phyloP scores from a whole-genome alignment of 768 basidiomycete genomes.

The Melanogaster broomeanus region DNA sequence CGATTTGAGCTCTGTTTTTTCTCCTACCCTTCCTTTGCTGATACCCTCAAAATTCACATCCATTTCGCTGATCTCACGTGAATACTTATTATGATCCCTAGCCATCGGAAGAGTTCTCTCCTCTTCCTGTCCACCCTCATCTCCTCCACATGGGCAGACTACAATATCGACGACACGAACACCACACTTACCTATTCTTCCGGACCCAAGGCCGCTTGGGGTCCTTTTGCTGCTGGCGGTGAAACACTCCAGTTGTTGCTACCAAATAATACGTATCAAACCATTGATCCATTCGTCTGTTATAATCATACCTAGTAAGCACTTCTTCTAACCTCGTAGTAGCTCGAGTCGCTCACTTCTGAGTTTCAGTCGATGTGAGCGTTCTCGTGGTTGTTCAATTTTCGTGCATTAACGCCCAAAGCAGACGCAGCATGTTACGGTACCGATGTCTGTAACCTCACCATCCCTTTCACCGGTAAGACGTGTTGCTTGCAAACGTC shows the following conservation, averaged over 20 bases:
- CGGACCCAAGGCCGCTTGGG: constrained; percentile 27
- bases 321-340: neutral
- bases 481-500: neutral
- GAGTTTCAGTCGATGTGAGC: constrained; percentile 20
- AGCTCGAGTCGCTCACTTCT: constrained; percentile 1
- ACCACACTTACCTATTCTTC: constrained; percentile 21
- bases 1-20: too few species aligned
- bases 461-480: constrained; percentile 25
- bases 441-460: constrained; percentile 16
- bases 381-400: neutral
- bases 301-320: constrained; percentile 28
- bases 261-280: constrained; percentile 20
- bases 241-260: constrained; percentile 14
- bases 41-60: too few species aligned
- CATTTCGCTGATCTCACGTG: neutral
- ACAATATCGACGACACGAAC: constrained; percentile 27
- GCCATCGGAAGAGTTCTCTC: neutral
- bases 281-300: constrained; percentile 22
- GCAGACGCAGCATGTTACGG: constrained; percentile 23
- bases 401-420: neutral
- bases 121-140: constrained; percentile 4
- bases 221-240: constrained; percentile 10
- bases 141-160: constrained; percentile 13
- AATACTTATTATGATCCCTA: neutral
- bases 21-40: too few species aligned